Conservation (phyloP, 192 early-diverging fungal species). For the Radiomyces spectabilis region DNA sequence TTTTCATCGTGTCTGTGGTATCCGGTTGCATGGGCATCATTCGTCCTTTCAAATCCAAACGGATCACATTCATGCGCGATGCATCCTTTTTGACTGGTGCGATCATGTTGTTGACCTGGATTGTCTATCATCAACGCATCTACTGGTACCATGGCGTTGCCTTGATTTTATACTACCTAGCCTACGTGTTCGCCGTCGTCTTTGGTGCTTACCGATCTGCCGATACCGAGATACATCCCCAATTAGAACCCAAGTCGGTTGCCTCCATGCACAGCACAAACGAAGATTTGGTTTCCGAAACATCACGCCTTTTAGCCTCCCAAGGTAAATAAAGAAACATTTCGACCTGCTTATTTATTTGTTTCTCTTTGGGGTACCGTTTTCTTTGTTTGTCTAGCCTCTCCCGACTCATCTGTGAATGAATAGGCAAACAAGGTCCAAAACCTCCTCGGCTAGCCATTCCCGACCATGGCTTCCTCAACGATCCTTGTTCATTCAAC, state of each 20-base stretch:
- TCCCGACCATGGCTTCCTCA: constrained; percentile 7
- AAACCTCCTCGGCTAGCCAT: constrained; percentile 6
- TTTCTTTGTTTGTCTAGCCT: too few species aligned
- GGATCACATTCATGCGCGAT: constrained; percentile 68
- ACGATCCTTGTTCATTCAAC: not conserved
- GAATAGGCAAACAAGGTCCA: not conserved
- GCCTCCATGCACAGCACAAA: not conserved
- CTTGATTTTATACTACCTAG: constrained; percentile 48
- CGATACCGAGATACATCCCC: not conserved
- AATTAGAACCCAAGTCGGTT: constrained; percentile 2
- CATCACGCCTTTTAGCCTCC: constrained; percentile 4
- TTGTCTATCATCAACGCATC: constrained; percentile 48
- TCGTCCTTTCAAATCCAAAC: constrained; percentile 62
- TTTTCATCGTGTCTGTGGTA: constrained; percentile 81
- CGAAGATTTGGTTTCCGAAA: constrained; percentile 8
- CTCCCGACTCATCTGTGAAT: too few species aligned
- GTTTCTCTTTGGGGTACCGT: too few species aligned
- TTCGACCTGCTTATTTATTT: not conserved
- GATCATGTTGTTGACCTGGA: constrained; percentile 40
- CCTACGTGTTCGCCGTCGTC: constrained; percentile 54
- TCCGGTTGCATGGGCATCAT: constrained; percentile 77
- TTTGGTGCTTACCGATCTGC: constrained; percentile 10
- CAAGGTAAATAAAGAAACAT: not conserved
- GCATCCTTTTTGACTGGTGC: constrained; percentile 64
- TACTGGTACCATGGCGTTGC: constrained; percentile 38